phyloP scores from a whole-genome alignment of 2,329 filamentous ascomycete genomes.

The Ophiostoma triangulosporum region DNA sequence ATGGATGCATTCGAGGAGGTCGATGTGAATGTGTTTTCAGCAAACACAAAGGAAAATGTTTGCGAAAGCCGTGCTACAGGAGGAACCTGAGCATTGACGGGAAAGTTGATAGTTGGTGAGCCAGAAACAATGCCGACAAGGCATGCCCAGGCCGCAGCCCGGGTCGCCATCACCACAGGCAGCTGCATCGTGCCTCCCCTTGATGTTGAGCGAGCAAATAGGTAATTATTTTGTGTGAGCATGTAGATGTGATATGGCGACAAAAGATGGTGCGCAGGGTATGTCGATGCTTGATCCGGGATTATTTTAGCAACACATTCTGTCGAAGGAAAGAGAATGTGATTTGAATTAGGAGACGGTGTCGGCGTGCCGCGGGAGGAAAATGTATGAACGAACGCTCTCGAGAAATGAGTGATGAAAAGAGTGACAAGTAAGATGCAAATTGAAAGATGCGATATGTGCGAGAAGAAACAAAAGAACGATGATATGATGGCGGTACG shows the following conservation, averaged over 20 bases:
- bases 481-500: not conserved
- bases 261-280: not conserved
- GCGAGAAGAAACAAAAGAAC: not conserved
- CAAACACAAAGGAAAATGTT: slow-evolving; percentile 59
- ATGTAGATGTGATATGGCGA: not conserved
- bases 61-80: slow-evolving; percentile 58
- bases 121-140: slow-evolving; percentile 15
- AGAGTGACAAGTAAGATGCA: not conserved
- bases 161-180: slow-evolving; percentile 6
- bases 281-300: not conserved
- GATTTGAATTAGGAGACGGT: not conserved
- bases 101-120: slow-evolving; percentile 43
- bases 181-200: slow-evolving; percentile 4
- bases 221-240: not conserved
- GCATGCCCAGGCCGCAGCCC: slow-evolving; percentile 8
- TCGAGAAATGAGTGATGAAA: not conserved
- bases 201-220: not conserved
- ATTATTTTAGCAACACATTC: not conserved
- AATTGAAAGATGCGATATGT: not conserved
- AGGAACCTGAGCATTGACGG: slow-evolving; percentile 74
- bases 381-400: not conserved
- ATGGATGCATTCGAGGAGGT: slow-evolving; percentile 29
- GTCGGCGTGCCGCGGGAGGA: not conserved
- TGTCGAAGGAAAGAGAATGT: not conserved
- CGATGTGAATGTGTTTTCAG: slow-evolving; percentile 59